phyloP scores from a whole-genome alignment of 1,284 basidiomycete species.

The Sanghuangporus weigelae region DNA sequence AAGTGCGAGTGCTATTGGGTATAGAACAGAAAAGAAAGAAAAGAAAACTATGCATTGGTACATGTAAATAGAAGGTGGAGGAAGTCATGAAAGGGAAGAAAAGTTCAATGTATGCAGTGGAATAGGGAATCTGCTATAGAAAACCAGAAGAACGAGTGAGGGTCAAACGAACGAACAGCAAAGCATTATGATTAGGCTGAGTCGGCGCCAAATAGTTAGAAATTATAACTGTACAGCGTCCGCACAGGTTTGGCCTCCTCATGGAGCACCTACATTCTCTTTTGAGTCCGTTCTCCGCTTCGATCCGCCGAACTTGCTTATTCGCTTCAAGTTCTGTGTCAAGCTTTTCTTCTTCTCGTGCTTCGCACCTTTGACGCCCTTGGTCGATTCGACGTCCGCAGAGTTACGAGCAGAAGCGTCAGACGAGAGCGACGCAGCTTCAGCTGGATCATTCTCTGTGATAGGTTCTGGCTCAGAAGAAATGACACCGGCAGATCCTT shows the following conservation, averaged over 20 bases:
- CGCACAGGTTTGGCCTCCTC: background rate
- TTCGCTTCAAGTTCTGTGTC: slow-evolving; percentile 49
- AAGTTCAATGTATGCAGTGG: slow-evolving; percentile 2
- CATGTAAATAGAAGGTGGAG: slow-evolving; percentile 3
- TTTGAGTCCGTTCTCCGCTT: slow-evolving; percentile 50
- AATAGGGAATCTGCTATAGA: background rate
- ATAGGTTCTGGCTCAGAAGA: slow-evolving; percentile 24
- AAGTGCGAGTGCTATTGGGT: slow-evolving; percentile 10
- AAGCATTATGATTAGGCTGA: slow-evolving; percentile 6
- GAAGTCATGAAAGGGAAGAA: background rate
- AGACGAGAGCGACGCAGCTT: slow-evolving; percentile 24
- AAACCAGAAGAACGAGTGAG: background rate
- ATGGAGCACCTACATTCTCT: slow-evolving; percentile 8
- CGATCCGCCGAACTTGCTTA: slow-evolving; percentile 35
- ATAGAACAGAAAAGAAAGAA: background rate
- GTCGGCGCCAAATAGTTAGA: background rate
- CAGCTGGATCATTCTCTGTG: slow-evolving; percentile 21
- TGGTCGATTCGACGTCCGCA: slow-evolving; percentile 5
- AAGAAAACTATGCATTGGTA: slow-evolving; percentile 14
- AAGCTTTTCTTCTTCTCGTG: slow-evolving; percentile 55
- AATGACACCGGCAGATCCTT: slow-evolving; percentile 36
- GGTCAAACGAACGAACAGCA: background rate
- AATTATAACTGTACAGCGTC: background rate
- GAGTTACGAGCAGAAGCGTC: slow-evolving; percentile 20
- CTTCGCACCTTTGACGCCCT: slow-evolving; percentile 25